phyloP scores from a whole-genome alignment of 1,284 basidiomycete species.

The Naganishia liquefaciens region DNA sequence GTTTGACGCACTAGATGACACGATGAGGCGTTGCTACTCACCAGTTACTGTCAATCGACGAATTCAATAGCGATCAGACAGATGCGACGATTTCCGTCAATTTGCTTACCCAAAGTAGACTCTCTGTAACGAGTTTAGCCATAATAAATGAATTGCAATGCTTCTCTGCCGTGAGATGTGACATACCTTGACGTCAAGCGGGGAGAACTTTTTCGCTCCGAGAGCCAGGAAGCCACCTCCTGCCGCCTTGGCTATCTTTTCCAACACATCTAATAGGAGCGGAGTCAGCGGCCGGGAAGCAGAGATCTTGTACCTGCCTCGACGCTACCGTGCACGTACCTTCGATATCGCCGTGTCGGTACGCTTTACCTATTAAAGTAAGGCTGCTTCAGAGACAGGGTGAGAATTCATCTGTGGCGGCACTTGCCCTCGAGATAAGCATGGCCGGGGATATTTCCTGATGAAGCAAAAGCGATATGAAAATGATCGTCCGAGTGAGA shows the following conservation, averaged over 20 bases:
- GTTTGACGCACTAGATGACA: neutral
- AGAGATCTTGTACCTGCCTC: neutral
- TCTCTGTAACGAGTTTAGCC: neutral
- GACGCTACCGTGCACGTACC: slow-evolving; percentile 44
- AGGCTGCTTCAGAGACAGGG: neutral
- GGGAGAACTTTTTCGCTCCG: slow-evolving; percentile 69
- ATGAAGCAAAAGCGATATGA: neutral
- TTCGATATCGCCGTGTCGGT: slow-evolving; percentile 82
- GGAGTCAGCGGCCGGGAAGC: slow-evolving; percentile 16
- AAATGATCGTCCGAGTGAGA: neutral
- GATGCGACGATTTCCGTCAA: no score
- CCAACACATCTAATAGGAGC: slow-evolving; percentile 59
- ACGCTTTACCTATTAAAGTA: slow-evolving; percentile 62
- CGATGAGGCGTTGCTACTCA: neutral
- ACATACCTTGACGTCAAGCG: slow-evolving; percentile 49
- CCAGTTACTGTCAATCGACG: slow-evolving; percentile 2
- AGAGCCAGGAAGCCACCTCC: slow-evolving; percentile 63
- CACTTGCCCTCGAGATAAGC: slow-evolving; percentile 50
- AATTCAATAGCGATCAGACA: no score
- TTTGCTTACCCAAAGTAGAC: slow-evolving; percentile 15
- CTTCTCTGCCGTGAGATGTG: neutral
- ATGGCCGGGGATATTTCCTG: slow-evolving; percentile 53
- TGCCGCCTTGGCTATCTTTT: slow-evolving; percentile 66
- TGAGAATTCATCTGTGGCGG: neutral
- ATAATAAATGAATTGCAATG: neutral